These are phyloP conservation scores for Chalciporus sp. DNA, from an alignment of 1,284 basidiomycete genomes.

Conservation along the genomic window DNA sequence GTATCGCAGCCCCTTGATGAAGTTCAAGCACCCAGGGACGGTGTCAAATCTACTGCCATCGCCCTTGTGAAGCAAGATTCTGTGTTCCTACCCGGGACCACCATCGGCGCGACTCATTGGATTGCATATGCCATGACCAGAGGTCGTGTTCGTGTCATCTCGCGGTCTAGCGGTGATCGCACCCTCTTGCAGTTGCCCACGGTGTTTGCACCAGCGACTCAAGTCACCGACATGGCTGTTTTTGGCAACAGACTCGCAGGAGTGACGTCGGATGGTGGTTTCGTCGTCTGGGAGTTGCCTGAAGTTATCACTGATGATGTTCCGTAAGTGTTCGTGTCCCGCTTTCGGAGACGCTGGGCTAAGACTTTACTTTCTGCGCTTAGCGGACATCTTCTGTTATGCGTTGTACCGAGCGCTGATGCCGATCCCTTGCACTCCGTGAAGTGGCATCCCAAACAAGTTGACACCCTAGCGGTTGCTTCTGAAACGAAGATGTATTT, in stretches of 20 bases:
- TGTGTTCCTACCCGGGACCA: conserved; percentile 78
- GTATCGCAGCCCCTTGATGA: conserved; percentile 70
- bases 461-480: conserved; percentile 75
- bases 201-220: conserved; percentile 60
- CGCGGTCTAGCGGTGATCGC: conserved; percentile 80
- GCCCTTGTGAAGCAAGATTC: conserved; percentile 81
- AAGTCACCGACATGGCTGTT: conserved; percentile 82
- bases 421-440: conserved; percentile 71
- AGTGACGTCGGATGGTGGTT: conserved; percentile 82
- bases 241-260: conserved; percentile 79
- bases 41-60: conserved; percentile 79
- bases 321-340: conserved; percentile 54
- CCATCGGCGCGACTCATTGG: conserved; percentile 85
- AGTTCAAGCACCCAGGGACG: conserved; percentile 69
- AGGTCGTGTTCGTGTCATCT: conserved; percentile 84
- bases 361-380: conserved; percentile 5
- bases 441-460: conserved; percentile 80
- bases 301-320: conserved; percentile 80
- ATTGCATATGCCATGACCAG: conserved; percentile 90
- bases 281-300: conserved; percentile 84
- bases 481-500: conserved; percentile 73
- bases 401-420: conserved; percentile 61
- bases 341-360: conserved; percentile 8
- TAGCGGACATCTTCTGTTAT: conserved; percentile 71
- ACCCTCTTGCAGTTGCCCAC: conserved; percentile 75